phyloP scores from a whole-genome alignment of 2,329 filamentous ascomycete species.

The Tolypocladium tundrense region DNA sequence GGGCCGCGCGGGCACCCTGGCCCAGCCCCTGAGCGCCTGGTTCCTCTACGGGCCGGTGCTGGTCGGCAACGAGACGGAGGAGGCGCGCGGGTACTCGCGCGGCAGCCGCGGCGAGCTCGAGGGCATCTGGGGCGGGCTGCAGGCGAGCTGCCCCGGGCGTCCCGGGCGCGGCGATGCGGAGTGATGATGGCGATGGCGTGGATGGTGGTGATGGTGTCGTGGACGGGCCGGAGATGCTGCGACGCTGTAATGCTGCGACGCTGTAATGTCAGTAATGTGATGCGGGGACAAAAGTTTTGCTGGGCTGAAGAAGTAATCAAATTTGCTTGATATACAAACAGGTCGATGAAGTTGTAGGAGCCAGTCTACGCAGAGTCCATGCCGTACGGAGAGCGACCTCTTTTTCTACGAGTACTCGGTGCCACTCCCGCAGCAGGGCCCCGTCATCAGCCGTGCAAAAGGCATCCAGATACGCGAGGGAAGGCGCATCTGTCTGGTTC shows the following conservation, averaged over 20 bases:
- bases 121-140: conserved; percentile 5
- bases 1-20: conserved; percentile 10
- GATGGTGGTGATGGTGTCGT: no score
- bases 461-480: no score
- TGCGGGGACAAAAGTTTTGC: not conserved
- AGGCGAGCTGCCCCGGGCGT: not conserved
- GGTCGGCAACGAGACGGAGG: conserved; percentile 8
- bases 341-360: not conserved
- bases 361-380: no score
- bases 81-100: conserved; percentile 7
- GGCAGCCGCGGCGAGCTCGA: conserved; percentile 13
- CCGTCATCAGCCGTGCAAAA: no score
- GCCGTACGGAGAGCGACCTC: no score
- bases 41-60: conserved; percentile 27
- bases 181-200: not conserved
- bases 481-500: no score
- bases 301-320: not conserved
- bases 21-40: conserved; percentile 28
- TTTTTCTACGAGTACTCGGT: no score
- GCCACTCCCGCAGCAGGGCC: no score
- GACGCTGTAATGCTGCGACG: not conserved
- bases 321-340: not conserved
- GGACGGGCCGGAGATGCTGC: not conserved
- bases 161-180: not conserved
- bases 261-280: not conserved